Evolutionary conservation across 805 yeast genomes (phyloP).

Genomic region (Sugiyamaella mastotermitis): DNA sequence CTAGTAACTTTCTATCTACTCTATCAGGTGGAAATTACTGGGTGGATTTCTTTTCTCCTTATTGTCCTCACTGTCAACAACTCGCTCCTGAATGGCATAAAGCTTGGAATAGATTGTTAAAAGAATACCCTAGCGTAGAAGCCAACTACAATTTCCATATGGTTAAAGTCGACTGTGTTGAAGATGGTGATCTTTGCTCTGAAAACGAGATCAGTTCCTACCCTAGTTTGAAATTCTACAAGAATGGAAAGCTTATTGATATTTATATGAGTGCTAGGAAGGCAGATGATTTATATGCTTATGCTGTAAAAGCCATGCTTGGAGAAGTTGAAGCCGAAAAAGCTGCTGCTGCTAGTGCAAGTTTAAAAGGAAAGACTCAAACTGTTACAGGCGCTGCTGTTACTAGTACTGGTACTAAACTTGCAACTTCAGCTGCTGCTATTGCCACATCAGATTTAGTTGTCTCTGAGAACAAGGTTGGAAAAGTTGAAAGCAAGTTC

Average conservation of each 20-base stretch:
- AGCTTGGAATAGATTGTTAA: conserved; percentile 55
- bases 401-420: background rate
- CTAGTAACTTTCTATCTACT: conserved; percentile 46
- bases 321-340: conserved; percentile 4
- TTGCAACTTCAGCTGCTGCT: background rate
- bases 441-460: too few relatives aligned
- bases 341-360: too few relatives aligned
- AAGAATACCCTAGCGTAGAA: conserved; percentile 40
- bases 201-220: conserved; percentile 57
- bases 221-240: conserved; percentile 66
- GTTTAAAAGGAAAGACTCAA: background rate
- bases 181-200: conserved; percentile 77
- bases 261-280: conserved; percentile 13
- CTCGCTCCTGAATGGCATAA: conserved; percentile 81
- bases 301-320: conserved; percentile 5
- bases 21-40: conserved; percentile 53
- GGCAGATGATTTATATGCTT: conserved; percentile 10
- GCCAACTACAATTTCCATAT: conserved; percentile 46
- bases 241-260: conserved; percentile 27
- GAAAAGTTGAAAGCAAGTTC: background rate
- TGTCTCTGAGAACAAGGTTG: conserved; percentile 5
- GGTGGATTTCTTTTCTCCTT: conserved; percentile 87
- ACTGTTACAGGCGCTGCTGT: conserved; percentile 8
- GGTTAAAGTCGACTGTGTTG: conserved; percentile 78
- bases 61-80: conserved; percentile 73